Evolutionary conservation across 2,329 filamentous ascomycete species (phyloP).

Genomic region (Paecilomyces niveus): DNA sequence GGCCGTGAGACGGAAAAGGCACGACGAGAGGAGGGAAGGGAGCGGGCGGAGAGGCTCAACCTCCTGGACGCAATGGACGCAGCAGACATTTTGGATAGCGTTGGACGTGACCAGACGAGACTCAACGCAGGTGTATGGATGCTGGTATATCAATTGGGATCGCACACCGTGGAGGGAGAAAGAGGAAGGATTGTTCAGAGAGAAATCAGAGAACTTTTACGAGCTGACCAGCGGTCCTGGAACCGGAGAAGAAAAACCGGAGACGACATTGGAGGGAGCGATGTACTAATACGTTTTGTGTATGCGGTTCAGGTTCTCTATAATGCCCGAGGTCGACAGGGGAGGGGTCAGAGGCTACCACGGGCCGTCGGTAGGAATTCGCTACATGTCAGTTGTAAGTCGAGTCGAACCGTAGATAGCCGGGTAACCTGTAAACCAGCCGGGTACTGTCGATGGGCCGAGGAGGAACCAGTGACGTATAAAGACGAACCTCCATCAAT

Average conservation of each 20-base stretch:
- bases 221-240: background rate
- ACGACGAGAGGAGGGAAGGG: constrained; percentile 10
- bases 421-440: no score
- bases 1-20: constrained; percentile 42
- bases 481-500: background rate
- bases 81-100: background rate
- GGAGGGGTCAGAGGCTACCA: no score
- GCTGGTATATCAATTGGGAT: background rate
- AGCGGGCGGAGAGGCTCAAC: background rate
- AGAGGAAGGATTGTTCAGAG: background rate
- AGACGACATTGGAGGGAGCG: no score
- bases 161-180: background rate
- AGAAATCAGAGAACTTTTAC: background rate
- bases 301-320: no score
- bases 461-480: background rate
- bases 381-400: no score
- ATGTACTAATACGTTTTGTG: no score
- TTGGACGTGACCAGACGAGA: background rate
- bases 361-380: no score
- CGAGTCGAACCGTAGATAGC: no score
- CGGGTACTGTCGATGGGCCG: no score
- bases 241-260: no score
- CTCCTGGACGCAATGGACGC: background rate
- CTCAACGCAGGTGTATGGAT: no score
- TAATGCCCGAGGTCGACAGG: no score